These are phyloP conservation scores for Dendrobium officinale DNA, from an alignment of 106 monocot genomes.

Conservation along the genomic window DNA sequence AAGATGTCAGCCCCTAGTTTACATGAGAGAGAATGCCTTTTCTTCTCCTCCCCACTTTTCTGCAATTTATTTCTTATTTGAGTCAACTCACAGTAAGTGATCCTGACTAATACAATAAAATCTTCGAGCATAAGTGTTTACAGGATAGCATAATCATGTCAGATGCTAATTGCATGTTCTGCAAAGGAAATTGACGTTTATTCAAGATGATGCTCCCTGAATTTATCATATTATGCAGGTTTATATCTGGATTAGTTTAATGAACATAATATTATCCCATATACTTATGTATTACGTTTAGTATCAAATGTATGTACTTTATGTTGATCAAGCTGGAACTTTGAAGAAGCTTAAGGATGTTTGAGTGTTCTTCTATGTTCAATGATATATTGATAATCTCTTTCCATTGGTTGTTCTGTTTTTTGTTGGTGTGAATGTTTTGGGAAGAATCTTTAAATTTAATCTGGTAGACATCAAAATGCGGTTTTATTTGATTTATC, in stretches of 20 bases:
- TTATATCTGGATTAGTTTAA: background rate
- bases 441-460: background rate
- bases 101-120: background rate
- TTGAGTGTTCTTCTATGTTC: background rate
- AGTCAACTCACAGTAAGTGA: background rate
- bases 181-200: too few relatives aligned
- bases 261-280: background rate
- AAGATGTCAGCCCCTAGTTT: background rate
- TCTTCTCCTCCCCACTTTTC: too few relatives aligned
- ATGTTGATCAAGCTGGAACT: background rate
- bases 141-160: background rate
- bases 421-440: background rate
- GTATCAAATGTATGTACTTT: background rate
- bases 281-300: background rate
- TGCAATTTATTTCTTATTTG: background rate
- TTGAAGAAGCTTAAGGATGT: background rate
- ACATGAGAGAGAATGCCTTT: background rate
- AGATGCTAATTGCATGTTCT: too few relatives aligned
- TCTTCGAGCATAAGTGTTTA: background rate
- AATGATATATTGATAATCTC: background rate
- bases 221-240: background rate
- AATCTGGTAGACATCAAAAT: background rate
- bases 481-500: background rate
- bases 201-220: background rate
- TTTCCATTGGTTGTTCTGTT: background rate